Base-by-base conservation (phyloP, 176 grass and related monocot species). In the Juncus inflexus region DNA sequence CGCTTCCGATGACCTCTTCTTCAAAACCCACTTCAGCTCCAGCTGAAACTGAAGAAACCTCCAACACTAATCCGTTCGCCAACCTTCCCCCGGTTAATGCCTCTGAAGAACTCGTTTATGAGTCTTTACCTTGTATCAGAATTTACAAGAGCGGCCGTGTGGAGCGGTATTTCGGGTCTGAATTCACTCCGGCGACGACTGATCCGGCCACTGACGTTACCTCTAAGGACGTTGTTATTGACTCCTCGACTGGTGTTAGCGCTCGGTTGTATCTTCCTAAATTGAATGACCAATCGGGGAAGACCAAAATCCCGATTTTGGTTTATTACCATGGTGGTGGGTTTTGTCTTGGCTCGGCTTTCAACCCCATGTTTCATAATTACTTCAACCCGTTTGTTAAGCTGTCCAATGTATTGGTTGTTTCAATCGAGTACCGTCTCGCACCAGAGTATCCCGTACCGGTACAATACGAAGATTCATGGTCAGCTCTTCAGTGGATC, bases 181-280 rank as follows among this genome's bases (percentile, higher is more conserved):
- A 70, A 2, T 15, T 83, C 57, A 45, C 76, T 3, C 64, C 86
- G 0, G 65, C 90, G 0, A 66, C 66, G 9, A 12, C 78, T 12
- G 86, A 95, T 37, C 56, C 57, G 9, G 70, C 61, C 80, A 95
- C 86, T 37, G 79, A 77, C 40, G 86, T 90, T 62, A 3, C 40
- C 47, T 95, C 83, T 47, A 86, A 77, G 80, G 90, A 95, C 76
- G 80, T 86, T 55, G 62, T 79, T 66, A 65, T 95, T 58, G 83
- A 95, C 64, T 51, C 50, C 6, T 40, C 0, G 4, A 84, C 70
- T 1, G 47, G 76, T 49, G 64, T 85, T 4, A 81, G 83, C 1
- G 90, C 61, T 4, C 81, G 90, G 76, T 8, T 94, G 61, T 85
- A 77, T 55, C 84, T 85, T 2, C 84, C 84, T 2, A 73, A 68